Conservation (phyloP, 306 rosid species). For the Parietaria judaica region DNA sequence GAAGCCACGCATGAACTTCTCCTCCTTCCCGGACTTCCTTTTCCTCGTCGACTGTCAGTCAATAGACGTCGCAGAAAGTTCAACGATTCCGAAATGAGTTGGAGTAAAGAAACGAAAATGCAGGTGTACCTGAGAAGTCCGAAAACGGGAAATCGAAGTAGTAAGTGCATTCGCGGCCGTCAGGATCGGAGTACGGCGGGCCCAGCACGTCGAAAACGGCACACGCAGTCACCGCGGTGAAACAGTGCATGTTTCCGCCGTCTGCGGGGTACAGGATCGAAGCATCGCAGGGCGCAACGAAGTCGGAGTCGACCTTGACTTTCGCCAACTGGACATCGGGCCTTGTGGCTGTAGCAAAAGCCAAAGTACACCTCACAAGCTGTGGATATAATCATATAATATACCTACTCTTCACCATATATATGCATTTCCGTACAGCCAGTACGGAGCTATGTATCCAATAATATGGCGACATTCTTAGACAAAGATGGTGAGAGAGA, state of each 20-base stretch:
- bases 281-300: constrained; percentile 64
- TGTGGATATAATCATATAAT: neutral
- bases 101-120: neutral
- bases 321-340: constrained; percentile 53
- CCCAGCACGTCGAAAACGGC: constrained; percentile 95
- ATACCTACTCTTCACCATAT: neutral
- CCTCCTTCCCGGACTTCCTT: constrained; percentile 43
- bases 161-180: constrained; percentile 84
- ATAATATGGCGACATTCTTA: neutral
- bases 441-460: neutral
- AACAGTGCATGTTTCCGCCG: constrained; percentile 93
- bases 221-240: constrained; percentile 91
- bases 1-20: constrained; percentile 66
- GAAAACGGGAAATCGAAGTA: constrained; percentile 50
- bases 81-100: neutral
- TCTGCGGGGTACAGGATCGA: constrained; percentile 81
- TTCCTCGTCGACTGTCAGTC: constrained; percentile 44
- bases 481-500: neutral
- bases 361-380: neutral
- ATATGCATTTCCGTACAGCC: neutral
- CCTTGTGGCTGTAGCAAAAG: constrained; percentile 32
- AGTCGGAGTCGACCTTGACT: constrained; percentile 62
- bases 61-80: neutral
- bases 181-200: constrained; percentile 76
- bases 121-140: constrained; percentile 46